Conservation (phyloP, 768 basidiomycete genomes). For the Trametes villosa region DNA sequence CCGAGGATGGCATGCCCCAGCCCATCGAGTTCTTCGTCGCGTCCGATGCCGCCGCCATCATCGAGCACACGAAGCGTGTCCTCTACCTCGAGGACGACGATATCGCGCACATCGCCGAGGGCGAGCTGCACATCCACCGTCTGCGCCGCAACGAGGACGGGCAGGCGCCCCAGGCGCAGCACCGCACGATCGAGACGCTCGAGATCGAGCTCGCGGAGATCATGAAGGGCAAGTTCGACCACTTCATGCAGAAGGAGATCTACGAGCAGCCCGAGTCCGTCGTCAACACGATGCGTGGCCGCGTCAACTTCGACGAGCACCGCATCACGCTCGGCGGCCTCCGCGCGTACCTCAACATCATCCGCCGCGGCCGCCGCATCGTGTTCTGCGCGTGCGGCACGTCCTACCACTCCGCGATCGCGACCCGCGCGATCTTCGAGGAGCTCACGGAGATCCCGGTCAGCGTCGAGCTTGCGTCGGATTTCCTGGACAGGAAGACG, state of each 20-base stretch:
- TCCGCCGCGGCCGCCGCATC: slow-evolving; percentile 91
- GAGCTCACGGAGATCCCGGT: slow-evolving; percentile 99
- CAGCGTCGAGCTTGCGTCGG: slow-evolving; percentile 94
- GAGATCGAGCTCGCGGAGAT: slow-evolving; percentile 99
- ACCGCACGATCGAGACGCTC: slow-evolving; percentile 95
- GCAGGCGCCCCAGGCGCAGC: slow-evolving; percentile 59
- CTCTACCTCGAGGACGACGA: slow-evolving; percentile 99
- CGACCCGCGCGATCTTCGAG: slow-evolving; percentile 97
- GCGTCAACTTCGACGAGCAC: slow-evolving; percentile 96
- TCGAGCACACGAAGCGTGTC: slow-evolving; percentile 99
- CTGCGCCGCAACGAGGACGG: slow-evolving; percentile 87
- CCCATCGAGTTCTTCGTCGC: slow-evolving; percentile 99
- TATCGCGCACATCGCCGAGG: slow-evolving; percentile 95
- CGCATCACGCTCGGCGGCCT: slow-evolving; percentile 94
- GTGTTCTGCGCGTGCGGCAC: slow-evolving; percentile 99
- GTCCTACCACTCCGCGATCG: slow-evolving; percentile 95
- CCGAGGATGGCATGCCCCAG: slow-evolving; percentile 96
- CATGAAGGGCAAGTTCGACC: slow-evolving; percentile 99
- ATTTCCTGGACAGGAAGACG: slow-evolving; percentile 98
- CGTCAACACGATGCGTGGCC: slow-evolving; percentile 99
- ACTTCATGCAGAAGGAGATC: slow-evolving; percentile 99
- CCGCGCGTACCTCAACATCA: slow-evolving; percentile 93
- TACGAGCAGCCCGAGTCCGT: slow-evolving; percentile 99
- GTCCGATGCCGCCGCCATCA: slow-evolving; percentile 93
- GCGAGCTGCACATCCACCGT: slow-evolving; percentile 98